Evolutionary conservation across 805 yeast species (phyloP).

Genomic region (Kodamaea kakaduensis): DNA sequence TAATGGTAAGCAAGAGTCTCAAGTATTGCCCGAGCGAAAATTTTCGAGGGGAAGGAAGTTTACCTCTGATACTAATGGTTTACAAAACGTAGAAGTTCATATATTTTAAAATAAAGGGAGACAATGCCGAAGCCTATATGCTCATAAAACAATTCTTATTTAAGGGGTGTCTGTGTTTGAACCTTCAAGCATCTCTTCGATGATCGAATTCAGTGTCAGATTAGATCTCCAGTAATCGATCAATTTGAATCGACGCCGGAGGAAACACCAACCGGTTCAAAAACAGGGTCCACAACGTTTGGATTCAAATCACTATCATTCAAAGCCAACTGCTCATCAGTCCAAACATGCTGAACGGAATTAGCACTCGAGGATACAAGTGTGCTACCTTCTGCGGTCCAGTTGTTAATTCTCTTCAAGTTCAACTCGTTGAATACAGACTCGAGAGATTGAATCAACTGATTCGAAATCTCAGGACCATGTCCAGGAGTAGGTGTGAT

Average conservation of each 20-base stretch:
- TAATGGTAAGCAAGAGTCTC: too few relatives aligned
- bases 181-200: too few relatives aligned
- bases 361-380: slow-evolving; percentile 60
- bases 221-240: background rate
- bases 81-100: too few relatives aligned
- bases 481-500: slow-evolving; percentile 99
- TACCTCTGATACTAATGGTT: too few relatives aligned
- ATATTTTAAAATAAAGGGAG: too few relatives aligned
- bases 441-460: slow-evolving; percentile 74
- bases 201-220: background rate
- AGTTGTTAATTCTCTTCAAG: slow-evolving; percentile 70
- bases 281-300: slow-evolving; percentile 61
- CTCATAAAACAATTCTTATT: too few relatives aligned
- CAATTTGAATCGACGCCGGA: slow-evolving; percentile 59
- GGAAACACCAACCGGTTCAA: slow-evolving; percentile 63
- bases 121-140: too few relatives aligned
- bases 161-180: too few relatives aligned
- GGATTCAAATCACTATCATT: slow-evolving; percentile 60
- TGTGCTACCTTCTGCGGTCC: slow-evolving; percentile 81
- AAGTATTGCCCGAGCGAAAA: too few relatives aligned
- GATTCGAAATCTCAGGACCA: slow-evolving; percentile 67
- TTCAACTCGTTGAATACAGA: slow-evolving; percentile 71
- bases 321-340: slow-evolving; percentile 68
- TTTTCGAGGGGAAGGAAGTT: too few relatives aligned
- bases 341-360: slow-evolving; percentile 73